phyloP scores from a whole-genome alignment of 352 stramenopile genomes.

The Thraustochytrium striatum region DNA sequence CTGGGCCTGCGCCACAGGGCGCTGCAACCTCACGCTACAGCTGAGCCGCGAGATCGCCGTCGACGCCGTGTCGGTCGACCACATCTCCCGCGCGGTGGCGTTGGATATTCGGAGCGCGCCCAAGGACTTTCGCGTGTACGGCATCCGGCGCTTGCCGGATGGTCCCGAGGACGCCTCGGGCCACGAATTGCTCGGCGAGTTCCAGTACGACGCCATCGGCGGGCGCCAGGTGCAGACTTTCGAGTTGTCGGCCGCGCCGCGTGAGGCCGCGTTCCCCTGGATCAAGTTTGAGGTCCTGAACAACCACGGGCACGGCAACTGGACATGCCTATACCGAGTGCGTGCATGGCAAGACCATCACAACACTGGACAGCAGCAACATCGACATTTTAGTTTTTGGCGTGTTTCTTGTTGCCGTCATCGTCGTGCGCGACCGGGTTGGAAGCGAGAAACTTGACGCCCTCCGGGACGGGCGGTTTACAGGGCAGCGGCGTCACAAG shows the following conservation, averaged over 20 bases:
- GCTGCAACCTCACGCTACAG: slow-evolving; percentile 68
- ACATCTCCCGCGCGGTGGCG: slow-evolving; percentile 67
- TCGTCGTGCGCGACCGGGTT: slow-evolving; percentile 19
- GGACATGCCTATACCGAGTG: slow-evolving; percentile 79
- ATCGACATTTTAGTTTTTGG: no score
- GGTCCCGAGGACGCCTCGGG: not conserved
- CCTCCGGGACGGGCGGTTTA: slow-evolving; percentile 37
- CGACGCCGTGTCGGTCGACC: slow-evolving; percentile 69
- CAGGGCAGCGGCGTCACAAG: slow-evolving; percentile 40
- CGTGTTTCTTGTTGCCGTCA: no score
- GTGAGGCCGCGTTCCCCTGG: slow-evolving; percentile 56
- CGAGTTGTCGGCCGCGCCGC: slow-evolving; percentile 55
- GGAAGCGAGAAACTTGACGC: slow-evolving; percentile 43
- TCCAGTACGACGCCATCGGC: slow-evolving; percentile 57
- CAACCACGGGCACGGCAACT: slow-evolving; percentile 76
- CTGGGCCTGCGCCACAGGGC: slow-evolving; percentile 64
- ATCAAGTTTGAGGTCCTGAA: slow-evolving; percentile 69
- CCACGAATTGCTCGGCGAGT: not conserved
- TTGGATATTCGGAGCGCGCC: slow-evolving; percentile 68
- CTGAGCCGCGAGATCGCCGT: slow-evolving; percentile 66
- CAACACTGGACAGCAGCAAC: no score
- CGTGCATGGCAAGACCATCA: no score
- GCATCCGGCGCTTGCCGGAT: not conserved
- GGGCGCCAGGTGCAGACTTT: slow-evolving; percentile 44
- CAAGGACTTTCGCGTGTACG: slow-evolving; percentile 64